Evolutionary conservation across 225 moss, liverwort and hornwort species (phyloP).

Genomic region (Ulota crispa): DNA sequence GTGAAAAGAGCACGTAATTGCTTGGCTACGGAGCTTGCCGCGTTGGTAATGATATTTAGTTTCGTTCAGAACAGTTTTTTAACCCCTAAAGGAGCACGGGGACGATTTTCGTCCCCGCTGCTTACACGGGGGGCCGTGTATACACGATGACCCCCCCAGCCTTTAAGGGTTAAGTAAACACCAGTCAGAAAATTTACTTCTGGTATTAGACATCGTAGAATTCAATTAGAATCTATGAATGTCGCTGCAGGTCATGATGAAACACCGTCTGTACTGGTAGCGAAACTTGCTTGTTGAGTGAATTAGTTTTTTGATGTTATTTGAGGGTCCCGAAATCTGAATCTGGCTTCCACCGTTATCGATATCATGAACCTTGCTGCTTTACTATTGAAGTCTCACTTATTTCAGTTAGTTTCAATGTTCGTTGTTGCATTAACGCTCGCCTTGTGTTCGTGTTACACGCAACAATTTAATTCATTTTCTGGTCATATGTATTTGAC

Average conservation of each 20-base stretch:
- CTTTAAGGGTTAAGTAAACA: too few relatives aligned
- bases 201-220: background rate
- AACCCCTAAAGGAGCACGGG: too few relatives aligned
- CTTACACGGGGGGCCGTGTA: too few relatives aligned
- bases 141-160: too few relatives aligned
- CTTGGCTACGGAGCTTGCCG: constrained; percentile 96
- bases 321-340: background rate
- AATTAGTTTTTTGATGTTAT: background rate
- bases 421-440: background rate
- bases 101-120: too few relatives aligned
- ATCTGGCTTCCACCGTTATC: background rate
- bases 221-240: background rate
- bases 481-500: background rate
- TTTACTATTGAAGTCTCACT: background rate
- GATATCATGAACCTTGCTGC: background rate
- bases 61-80: background rate
- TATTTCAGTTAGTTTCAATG: background rate
- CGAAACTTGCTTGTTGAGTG: constrained; percentile 9
- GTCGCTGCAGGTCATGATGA: constrained; percentile 6
- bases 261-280: background rate
- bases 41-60: constrained; percentile 52
- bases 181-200: background rate
- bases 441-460: background rate
- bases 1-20: constrained; percentile 88
- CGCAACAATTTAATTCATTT: background rate